These are phyloP conservation scores for Salvia rosmarinus DNA, from an alignment of 257 asterid species.

Conservation along the genomic window DNA sequence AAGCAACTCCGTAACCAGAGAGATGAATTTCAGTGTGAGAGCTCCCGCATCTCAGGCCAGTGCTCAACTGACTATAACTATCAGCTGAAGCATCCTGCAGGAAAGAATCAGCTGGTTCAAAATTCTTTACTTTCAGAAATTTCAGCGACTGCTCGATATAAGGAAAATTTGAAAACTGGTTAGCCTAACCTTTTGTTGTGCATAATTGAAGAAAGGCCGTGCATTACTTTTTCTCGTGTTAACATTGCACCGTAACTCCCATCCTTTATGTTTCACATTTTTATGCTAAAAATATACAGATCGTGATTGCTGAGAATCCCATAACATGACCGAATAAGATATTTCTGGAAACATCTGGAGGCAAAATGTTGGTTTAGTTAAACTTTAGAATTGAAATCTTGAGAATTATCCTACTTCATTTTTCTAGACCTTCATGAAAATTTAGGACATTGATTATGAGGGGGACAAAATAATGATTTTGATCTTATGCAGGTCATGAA, in stretches of 20 bases:
- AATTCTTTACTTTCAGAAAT: conserved; percentile 39
- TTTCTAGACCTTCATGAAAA: conserved; percentile 8
- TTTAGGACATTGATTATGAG: conserved; percentile 5
- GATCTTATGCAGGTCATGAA: conserved; percentile 54
- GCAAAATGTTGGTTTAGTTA: conserved; percentile 21
- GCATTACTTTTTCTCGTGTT: conserved; percentile 33
- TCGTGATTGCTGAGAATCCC: conserved; percentile 13
- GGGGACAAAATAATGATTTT: conserved; percentile 17
- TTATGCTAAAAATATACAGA: not conserved
- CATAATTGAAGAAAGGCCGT: conserved; percentile 18
- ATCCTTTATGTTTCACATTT: conserved; percentile 17
- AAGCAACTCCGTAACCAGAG: conserved; percentile 43
- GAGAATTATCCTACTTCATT: conserved; percentile 5
- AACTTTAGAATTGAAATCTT: conserved; percentile 18
- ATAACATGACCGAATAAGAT: conserved; percentile 6
- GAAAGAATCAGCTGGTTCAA: conserved; percentile 47
- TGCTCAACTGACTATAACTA: conserved; percentile 45
- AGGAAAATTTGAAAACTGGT: conserved; percentile 36
- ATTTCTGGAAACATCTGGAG: conserved; percentile 5
- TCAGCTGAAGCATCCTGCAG: conserved; percentile 46
- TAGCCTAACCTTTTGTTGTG: conserved; percentile 33
- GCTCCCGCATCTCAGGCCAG: conserved; percentile 44
- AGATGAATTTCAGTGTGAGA: conserved; percentile 51
- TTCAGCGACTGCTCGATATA: conserved; percentile 34
- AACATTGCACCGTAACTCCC: conserved; percentile 22